phyloP scores from a whole-genome alignment of 1,284 basidiomycete genomes.

The Cutaneotrichosporon curvatum region DNA sequence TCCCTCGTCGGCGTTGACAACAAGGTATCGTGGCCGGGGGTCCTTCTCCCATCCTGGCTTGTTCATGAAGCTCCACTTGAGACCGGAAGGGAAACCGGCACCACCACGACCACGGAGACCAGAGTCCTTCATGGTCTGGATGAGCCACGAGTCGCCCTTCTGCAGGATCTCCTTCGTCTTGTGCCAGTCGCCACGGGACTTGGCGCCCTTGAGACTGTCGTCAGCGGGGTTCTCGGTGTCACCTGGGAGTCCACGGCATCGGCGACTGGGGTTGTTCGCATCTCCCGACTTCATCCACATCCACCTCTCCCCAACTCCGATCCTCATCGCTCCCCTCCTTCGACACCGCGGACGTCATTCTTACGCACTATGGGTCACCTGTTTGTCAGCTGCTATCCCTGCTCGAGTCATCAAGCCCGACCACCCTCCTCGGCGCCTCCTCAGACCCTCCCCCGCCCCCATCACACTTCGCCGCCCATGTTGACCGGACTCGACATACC shows the following conservation, averaged over 20 bases:
- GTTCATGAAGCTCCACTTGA: slow-evolving; percentile 51
- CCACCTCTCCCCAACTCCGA: no score
- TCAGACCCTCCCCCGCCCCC: not conserved
- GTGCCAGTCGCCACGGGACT: slow-evolving; percentile 95
- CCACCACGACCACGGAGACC: slow-evolving; percentile 93
- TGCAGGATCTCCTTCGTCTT: slow-evolving; percentile 89
- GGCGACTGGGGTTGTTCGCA: no score
- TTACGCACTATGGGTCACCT: not conserved
- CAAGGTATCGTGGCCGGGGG: slow-evolving; percentile 82
- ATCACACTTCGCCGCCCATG: not conserved
- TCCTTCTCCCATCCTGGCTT: slow-evolving; percentile 98
- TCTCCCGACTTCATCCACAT: no score
- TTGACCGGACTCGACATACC: slow-evolving; percentile 60
- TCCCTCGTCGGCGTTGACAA: slow-evolving; percentile 97
- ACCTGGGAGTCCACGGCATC: no score
- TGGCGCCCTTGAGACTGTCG: slow-evolving; percentile 68
- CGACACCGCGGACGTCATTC: no score
- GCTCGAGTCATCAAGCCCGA: not conserved
- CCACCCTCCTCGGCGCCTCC: not conserved
- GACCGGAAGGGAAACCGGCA: slow-evolving; percentile 58
- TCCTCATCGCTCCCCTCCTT: no score
- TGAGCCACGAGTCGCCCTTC: slow-evolving; percentile 76
- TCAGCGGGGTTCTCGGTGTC: no score
- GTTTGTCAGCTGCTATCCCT: not conserved
- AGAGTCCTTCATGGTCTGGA: slow-evolving; percentile 90